Evolutionary conservation across 2,329 filamentous ascomycete genomes (phyloP).

Genomic region (Didymellaceae sp.): DNA sequence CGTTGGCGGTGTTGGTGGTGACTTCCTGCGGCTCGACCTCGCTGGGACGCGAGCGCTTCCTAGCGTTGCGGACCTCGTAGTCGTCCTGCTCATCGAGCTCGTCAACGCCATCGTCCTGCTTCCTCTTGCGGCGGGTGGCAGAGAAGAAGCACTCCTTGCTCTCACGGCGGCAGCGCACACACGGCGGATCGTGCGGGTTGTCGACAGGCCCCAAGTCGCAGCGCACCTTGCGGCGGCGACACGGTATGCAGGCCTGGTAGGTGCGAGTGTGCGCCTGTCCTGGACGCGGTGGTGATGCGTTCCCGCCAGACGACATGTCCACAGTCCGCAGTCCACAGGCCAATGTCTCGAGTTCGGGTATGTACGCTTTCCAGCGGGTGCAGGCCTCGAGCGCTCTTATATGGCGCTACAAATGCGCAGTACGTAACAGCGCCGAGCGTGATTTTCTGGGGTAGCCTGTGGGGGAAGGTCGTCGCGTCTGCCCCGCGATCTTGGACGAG

Average conservation of each 20-base stretch:
- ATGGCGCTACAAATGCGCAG: constrained; percentile 4
- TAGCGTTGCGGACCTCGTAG: constrained; percentile 74
- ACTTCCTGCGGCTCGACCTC: constrained; percentile 49
- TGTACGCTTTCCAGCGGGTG: constrained; percentile 19
- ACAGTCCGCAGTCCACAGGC: too few relatives aligned
- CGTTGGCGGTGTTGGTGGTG: constrained; percentile 28
- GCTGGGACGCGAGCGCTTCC: constrained; percentile 67
- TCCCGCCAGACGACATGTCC: constrained; percentile 9
- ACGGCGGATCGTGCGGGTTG: constrained; percentile 91
- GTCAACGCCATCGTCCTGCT: constrained; percentile 62
- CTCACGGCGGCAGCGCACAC: constrained; percentile 90
- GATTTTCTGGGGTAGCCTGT: constrained; percentile 8
- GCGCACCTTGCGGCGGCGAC: constrained; percentile 43
- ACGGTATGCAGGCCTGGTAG: constrained; percentile 55
- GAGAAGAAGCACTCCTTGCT: constrained; percentile 98
- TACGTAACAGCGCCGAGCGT: constrained; percentile 4
- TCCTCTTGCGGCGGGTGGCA: constrained; percentile 89
- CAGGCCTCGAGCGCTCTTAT: constrained; percentile 9
- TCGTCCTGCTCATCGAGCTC: constrained; percentile 59
- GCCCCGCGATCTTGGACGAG: constrained; percentile 7
- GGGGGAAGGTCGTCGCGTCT: constrained; percentile 17
- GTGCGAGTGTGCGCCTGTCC: constrained; percentile 14
- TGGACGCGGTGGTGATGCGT: constrained; percentile 9
- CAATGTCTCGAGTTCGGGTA: constrained; percentile 7
- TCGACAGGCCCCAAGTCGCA: constrained; percentile 71